phyloP scores from a whole-genome alignment of 2,329 filamentous ascomycete genomes.

The Colletotrichum lupini region DNA sequence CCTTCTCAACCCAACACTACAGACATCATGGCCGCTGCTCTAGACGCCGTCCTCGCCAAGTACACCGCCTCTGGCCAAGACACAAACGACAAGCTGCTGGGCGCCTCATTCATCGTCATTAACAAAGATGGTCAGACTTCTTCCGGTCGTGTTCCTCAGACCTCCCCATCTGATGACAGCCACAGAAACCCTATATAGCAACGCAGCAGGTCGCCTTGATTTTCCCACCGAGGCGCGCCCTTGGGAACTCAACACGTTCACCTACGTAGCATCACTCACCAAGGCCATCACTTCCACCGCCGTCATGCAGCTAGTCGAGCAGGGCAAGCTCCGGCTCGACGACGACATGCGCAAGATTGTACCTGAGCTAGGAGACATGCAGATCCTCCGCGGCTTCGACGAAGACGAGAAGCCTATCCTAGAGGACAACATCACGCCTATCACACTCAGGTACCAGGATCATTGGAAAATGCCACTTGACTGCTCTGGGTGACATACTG shows the following conservation, averaged over 20 bases:
- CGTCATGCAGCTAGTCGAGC: slow-evolving; percentile 54
- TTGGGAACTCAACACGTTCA: slow-evolving; percentile 48
- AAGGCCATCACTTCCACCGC: slow-evolving; percentile 53
- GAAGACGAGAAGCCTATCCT: slow-evolving; percentile 49
- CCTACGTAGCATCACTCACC: slow-evolving; percentile 54
- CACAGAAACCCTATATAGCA: slow-evolving; percentile 48
- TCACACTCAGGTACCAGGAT: slow-evolving; percentile 50
- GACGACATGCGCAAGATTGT: slow-evolving; percentile 48
- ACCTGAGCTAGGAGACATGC: slow-evolving; percentile 46
- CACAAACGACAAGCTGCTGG: slow-evolving; percentile 47
- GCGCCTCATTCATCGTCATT: slow-evolving; percentile 49
- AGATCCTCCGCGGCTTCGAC: slow-evolving; percentile 52
- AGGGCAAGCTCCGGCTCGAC: slow-evolving; percentile 47
- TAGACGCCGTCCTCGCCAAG: slow-evolving; percentile 42
- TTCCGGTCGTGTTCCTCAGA: neutral
- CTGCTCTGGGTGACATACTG: neutral
- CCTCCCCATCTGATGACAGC: neutral
- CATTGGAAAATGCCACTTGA: too few relatives aligned
- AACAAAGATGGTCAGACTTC: slow-evolving; percentile 43
- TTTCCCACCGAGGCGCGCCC: slow-evolving; percentile 42
- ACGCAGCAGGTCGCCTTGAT: slow-evolving; percentile 49
- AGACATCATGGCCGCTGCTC: neutral
- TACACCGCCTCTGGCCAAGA: slow-evolving; percentile 44
- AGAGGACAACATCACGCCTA: slow-evolving; percentile 47
- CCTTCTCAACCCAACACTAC: too few relatives aligned